These are phyloP conservation scores for Rehmannia glutinosa DNA, from an alignment of 257 asterid species.

Conservation along the genomic window DNA sequence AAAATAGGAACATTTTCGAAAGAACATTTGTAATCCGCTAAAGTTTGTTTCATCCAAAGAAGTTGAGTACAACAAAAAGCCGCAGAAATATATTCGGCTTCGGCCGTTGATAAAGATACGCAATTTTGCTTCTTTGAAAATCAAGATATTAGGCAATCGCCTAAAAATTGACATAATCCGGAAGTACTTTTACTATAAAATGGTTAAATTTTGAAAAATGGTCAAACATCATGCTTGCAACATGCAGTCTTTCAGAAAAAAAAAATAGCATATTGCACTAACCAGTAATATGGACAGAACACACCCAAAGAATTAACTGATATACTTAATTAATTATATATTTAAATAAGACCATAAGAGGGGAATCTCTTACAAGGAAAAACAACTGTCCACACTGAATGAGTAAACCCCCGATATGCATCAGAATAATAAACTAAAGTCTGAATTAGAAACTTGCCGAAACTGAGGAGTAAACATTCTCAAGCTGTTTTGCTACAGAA, in stretches of 20 bases:
- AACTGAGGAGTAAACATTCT: conserved; percentile 65
- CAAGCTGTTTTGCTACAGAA: conserved; percentile 76
- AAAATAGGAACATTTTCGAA: no score
- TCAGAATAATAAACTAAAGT: not conserved
- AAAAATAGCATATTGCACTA: not conserved
- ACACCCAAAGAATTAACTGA: not conserved
- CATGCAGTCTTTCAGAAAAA: not conserved
- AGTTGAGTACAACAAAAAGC: no score
- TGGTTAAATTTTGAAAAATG: not conserved
- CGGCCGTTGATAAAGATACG: no score
- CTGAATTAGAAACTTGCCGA: conserved; percentile 43
- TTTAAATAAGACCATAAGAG: not conserved
- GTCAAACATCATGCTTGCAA: not conserved
- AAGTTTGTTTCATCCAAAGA: no score
- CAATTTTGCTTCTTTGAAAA: no score
- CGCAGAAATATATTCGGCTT: no score
- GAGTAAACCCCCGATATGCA: conserved; percentile 2
- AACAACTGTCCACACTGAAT: not conserved
- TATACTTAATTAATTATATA: not conserved
- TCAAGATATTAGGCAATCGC: no score
- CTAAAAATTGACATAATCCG: no score
- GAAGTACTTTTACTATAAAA: no score
- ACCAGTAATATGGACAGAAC: not conserved
- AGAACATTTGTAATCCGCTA: no score
- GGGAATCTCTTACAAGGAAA: not conserved